phyloP scores from a whole-genome alignment of 345 rosid genomes.

The Populus euphratica region DNA sequence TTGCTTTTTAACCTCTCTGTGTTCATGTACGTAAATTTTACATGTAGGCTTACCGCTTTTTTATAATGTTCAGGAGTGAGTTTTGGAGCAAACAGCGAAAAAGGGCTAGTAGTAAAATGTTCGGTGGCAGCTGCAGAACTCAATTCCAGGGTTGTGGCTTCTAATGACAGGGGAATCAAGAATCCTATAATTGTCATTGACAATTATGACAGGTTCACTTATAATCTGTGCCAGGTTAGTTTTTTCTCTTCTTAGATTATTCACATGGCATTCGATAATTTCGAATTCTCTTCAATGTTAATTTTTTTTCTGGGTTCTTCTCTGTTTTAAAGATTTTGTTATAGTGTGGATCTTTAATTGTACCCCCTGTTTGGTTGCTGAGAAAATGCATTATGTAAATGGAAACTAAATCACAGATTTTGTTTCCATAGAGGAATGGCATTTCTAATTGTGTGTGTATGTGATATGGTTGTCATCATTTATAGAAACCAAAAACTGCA shows the following conservation, averaged over 20 bases:
- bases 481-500: background rate
- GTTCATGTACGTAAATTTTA: background rate
- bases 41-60: background rate
- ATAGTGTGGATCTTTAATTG: background rate
- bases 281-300: background rate
- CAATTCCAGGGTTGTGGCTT: slow-evolving; percentile 30
- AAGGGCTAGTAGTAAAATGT: slow-evolving; percentile 37
- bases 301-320: background rate
- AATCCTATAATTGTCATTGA: slow-evolving; percentile 78
- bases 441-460: background rate
- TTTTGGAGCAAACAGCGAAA: slow-evolving; percentile 34
- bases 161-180: slow-evolving; percentile 23
- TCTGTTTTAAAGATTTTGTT: background rate
- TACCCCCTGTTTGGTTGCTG: background rate
- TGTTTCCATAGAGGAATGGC: background rate
- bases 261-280: background rate
- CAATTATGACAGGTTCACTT: slow-evolving; percentile 94
- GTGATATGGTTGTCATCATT: background rate
- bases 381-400: background rate
- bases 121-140: slow-evolving; percentile 37
- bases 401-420: background rate
- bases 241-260: background rate
- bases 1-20: background rate
- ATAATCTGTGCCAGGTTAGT: slow-evolving; percentile 89
- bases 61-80: slow-evolving; percentile 34